phyloP scores from a whole-genome alignment of 164 flowering plant genomes.

The Chloranthus sessilifolius region DNA sequence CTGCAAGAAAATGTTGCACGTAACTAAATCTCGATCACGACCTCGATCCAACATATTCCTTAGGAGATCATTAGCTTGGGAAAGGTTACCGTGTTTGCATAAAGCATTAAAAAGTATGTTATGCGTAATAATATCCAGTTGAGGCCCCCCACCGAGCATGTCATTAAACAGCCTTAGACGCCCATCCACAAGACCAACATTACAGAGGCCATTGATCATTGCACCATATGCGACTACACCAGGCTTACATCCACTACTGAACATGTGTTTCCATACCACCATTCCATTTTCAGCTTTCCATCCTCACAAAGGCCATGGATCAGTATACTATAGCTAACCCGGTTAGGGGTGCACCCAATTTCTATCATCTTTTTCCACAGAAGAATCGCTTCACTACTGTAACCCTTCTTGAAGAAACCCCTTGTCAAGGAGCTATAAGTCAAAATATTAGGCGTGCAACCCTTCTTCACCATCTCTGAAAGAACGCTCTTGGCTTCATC shows the following conservation, averaged over 20 bases:
- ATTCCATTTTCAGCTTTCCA: constrained; percentile 59
- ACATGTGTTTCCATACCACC: constrained; percentile 70
- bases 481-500: constrained; percentile 49
- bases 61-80: constrained; percentile 60
- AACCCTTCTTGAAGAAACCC: constrained; percentile 56
- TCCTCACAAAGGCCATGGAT: constrained; percentile 64
- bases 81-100: constrained; percentile 44
- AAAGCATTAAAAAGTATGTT: constrained; percentile 64
- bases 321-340: constrained; percentile 64
- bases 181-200: constrained; percentile 53
- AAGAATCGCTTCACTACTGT: constrained; percentile 47
- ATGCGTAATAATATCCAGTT: constrained; percentile 77
- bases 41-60: constrained; percentile 62
- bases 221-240: constrained; percentile 78
- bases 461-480: constrained; percentile 46
- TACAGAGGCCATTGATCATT: constrained; percentile 78
- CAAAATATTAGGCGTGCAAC: constrained; percentile 58
- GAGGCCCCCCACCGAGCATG: constrained; percentile 62
- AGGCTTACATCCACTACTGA: constrained; percentile 54
- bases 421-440: constrained; percentile 75
- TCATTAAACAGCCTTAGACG: constrained; percentile 60
- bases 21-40: constrained; percentile 67
- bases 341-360: constrained; percentile 32
- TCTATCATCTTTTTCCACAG: constrained; percentile 69
- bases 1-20: constrained; percentile 66